phyloP scores from a whole-genome alignment of 768 basidiomycete species.

The Heimioporus sp. region DNA sequence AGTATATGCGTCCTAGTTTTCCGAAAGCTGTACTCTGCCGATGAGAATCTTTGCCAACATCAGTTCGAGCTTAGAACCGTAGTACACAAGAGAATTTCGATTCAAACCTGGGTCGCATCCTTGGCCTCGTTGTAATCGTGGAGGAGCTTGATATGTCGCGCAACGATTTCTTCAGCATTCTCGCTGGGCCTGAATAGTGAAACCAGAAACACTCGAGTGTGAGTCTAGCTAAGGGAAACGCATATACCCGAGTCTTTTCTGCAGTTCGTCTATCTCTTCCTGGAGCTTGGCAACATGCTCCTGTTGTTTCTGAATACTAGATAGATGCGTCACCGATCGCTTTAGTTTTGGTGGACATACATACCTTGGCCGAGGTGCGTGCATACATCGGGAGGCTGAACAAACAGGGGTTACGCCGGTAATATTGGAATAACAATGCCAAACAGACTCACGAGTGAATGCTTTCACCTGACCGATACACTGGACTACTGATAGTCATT shows the following conservation, averaged over 20 bases:
- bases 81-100: not conserved
- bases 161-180: slow-evolving; percentile 58
- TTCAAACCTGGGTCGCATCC: slow-evolving; percentile 70
- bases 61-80: not conserved
- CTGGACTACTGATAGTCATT: not conserved
- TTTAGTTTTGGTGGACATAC: not conserved
- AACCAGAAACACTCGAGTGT: not conserved
- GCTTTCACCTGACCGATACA: no score
- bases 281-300: slow-evolving; percentile 47
- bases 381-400: slow-evolving; percentile 23
- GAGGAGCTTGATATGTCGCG: slow-evolving; percentile 65
- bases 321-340: not conserved
- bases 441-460: slow-evolving; percentile 11
- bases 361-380: slow-evolving; percentile 29
- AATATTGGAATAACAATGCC: not conserved
- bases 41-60: slow-evolving; percentile 59
- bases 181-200: slow-evolving; percentile 35
- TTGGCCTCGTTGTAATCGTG: slow-evolving; percentile 82
- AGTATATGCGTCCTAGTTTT: slow-evolving; percentile 7
- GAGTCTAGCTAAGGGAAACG: not conserved
- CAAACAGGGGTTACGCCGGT: slow-evolving; percentile 4
- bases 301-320: slow-evolving; percentile 45
- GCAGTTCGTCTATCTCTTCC: slow-evolving; percentile 46
- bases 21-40: slow-evolving; percentile 53
- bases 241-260: slow-evolving; percentile 45